phyloP scores from a whole-genome alignment of 129 eudicot species.

The Saussurea involucrata region DNA sequence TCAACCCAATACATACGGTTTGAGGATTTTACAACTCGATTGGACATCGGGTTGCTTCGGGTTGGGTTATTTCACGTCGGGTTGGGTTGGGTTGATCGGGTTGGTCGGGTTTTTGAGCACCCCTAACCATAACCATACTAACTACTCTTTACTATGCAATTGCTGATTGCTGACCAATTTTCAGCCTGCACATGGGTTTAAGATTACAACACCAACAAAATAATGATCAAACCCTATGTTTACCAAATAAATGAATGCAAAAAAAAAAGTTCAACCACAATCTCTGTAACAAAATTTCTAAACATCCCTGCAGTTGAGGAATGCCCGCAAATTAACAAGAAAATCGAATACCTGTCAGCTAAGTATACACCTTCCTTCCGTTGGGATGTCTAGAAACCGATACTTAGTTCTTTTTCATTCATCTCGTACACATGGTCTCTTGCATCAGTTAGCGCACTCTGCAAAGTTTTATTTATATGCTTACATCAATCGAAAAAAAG shows the following conservation, averaged over 20 bases:
- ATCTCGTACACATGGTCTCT: slow-evolving; percentile 89
- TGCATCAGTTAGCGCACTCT: slow-evolving; percentile 93
- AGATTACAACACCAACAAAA: not conserved
- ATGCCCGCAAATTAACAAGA: slow-evolving; percentile 15
- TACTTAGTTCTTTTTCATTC: slow-evolving; percentile 78
- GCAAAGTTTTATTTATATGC: slow-evolving; percentile 24
- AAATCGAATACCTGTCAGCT: not conserved
- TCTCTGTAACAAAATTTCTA: slow-evolving; percentile 45
- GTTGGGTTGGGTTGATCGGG: no score
- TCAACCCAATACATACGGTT: no score
- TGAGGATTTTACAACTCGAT: no score
- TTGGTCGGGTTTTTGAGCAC: no score
- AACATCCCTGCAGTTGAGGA: slow-evolving; percentile 17
- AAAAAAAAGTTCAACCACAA: no score
- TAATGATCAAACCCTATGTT: not conserved
- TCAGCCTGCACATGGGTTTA: not conserved
- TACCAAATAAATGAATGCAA: not conserved
- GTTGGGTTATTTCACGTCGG: no score
- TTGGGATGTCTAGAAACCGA: slow-evolving; percentile 46
- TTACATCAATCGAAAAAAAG: no score
- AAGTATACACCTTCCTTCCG: not conserved
- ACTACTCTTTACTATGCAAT: no score
- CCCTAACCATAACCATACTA: no score
- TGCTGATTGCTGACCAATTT: not conserved
- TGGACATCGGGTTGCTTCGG: no score